Percentiles rank a stretch among this genome's conserved stretches.
Conservation (phyloP, 129 eudicot genomes). For the Calendula officinalis region DNA sequence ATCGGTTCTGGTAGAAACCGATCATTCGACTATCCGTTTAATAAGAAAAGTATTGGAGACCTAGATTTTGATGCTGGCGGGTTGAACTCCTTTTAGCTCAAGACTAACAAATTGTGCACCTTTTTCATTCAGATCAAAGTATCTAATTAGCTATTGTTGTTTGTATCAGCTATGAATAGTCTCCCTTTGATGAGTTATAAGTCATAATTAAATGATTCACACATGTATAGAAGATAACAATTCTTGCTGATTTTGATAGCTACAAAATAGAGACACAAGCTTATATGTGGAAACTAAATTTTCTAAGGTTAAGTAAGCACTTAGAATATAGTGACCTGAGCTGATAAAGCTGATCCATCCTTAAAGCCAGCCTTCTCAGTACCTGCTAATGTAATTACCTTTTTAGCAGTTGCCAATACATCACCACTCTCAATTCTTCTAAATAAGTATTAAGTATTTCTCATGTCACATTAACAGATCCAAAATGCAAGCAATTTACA, state of each 20-base stretch:
- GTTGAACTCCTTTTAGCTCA: constrained; percentile 88
- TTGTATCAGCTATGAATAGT: constrained; percentile 82
- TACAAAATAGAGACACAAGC: constrained; percentile 32
- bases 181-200: constrained; percentile 54
- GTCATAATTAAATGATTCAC: constrained; percentile 4
- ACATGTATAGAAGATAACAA: constrained; percentile 33
- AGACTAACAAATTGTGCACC: constrained; percentile 55
- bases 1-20: no score
- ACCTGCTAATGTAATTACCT: constrained; percentile 76
- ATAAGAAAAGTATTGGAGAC: constrained; percentile 62
- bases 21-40: no score
- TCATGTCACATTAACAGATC: constrained; percentile 14
- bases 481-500: background rate
- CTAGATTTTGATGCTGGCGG: constrained; percentile 64
- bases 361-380: constrained; percentile 91
- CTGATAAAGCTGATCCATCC: constrained; percentile 72
- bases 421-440: constrained; percentile 39
- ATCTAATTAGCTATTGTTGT: constrained; percentile 83
- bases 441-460: no score
- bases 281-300: background rate
- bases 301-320: constrained; percentile 12
- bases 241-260: constrained; percentile 96
- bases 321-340: constrained; percentile 58
- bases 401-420: constrained; percentile 66
- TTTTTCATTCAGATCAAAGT: constrained; percentile 54